phyloP scores from a whole-genome alignment of 352 stramenopile species.

The Globisporangium cederbergense region DNA sequence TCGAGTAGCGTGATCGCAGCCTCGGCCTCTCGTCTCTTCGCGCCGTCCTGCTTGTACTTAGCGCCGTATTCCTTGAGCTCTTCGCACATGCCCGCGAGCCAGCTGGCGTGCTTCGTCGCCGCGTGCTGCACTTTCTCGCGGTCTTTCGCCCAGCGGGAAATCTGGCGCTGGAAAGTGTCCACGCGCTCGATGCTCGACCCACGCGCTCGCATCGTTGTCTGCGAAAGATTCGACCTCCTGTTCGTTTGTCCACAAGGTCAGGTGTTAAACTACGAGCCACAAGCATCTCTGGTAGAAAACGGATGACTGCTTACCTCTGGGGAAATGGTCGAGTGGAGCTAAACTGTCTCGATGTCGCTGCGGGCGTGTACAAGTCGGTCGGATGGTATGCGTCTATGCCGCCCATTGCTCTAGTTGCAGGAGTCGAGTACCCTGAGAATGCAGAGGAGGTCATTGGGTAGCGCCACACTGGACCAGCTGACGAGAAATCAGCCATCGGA shows the following conservation, averaged over 20 bases:
- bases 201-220: conserved; percentile 2
- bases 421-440: background rate
- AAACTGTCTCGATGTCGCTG: conserved; percentile 8
- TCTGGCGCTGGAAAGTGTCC: conserved; percentile 47
- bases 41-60: conserved; percentile 29
- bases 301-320: background rate
- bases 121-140: conserved; percentile 58
- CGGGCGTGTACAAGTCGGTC: conserved; percentile 3
- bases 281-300: background rate
- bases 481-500: background rate
- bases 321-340: conserved; percentile 9
- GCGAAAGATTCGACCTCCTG: conserved; percentile 17
- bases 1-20: conserved; percentile 17
- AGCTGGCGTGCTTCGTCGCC: conserved; percentile 53
- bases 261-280: background rate
- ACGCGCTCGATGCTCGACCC: conserved; percentile 17
- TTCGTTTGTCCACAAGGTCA: background rate
- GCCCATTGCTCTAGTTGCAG: background rate
- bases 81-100: conserved; percentile 57
- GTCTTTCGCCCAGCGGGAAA: conserved; percentile 55
- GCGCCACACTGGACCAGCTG: conserved; percentile 7
- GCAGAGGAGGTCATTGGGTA: conserved; percentile 7
- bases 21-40: conserved; percentile 15
- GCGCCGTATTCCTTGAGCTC: conserved; percentile 61
- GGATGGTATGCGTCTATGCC: conserved; percentile 3